Conservation (phyloP, 805 yeast genomes). For the Candida succiphila region DNA sequence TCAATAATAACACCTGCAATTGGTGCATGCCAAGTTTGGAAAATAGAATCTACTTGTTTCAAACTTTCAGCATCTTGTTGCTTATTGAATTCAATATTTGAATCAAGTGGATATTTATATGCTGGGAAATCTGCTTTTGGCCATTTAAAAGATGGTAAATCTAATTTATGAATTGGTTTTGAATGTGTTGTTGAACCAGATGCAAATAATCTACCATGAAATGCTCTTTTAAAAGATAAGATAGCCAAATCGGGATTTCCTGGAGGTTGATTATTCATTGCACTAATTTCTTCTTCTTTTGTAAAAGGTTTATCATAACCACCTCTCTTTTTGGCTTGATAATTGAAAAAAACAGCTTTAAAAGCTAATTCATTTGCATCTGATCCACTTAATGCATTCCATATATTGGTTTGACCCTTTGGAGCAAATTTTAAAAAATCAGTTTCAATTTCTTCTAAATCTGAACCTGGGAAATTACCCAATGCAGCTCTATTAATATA, state of each 20-base stretch:
- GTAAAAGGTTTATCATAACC: constrained; percentile 54
- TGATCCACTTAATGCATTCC: constrained; percentile 79
- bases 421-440: constrained; percentile 70
- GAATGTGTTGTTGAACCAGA: constrained; percentile 87
- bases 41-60: constrained; percentile 59
- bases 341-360: constrained; percentile 82
- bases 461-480: constrained; percentile 71
- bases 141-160: constrained; percentile 91
- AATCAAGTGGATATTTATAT: constrained; percentile 66
- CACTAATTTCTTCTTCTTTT: constrained; percentile 56
- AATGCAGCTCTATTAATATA: constrained; percentile 77
- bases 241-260: constrained; percentile 85
- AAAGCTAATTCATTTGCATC: constrained; percentile 86
- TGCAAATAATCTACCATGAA: constrained; percentile 94
- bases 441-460: constrained; percentile 38
- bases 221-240: constrained; percentile 76
- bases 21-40: constrained; percentile 60
- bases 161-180: constrained; percentile 89
- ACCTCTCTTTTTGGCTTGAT: constrained; percentile 62
- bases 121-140: constrained; percentile 90
- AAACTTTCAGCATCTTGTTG: constrained; percentile 79
- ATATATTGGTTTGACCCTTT: constrained; percentile 60
- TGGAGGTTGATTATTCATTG: constrained; percentile 77
- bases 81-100: constrained; percentile 72
- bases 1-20: constrained; percentile 76